phyloP scores from a whole-genome alignment of 352 stramenopile genomes.

The Phytopythium chamaehyphon region DNA sequence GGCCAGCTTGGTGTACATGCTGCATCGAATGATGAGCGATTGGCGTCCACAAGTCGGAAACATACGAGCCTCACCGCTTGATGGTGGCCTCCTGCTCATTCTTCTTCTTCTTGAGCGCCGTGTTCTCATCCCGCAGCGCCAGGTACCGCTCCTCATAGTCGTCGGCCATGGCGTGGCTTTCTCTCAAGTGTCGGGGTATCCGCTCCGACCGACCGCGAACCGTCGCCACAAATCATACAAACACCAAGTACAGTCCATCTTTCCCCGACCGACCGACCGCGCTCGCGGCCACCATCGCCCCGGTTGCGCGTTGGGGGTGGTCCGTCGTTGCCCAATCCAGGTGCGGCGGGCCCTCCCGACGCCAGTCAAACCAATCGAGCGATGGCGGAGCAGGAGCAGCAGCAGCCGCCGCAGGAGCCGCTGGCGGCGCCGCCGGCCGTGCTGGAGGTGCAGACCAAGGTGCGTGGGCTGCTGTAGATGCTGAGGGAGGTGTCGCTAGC shows the following conservation, averaged over 20 bases:
- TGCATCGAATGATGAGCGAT: too few species aligned
- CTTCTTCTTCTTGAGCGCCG: conserved; percentile 86
- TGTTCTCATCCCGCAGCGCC: conserved; percentile 80
- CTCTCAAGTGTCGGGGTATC: too few species aligned
- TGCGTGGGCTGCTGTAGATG: conserved; percentile 15
- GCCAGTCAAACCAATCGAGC: conserved; percentile 5
- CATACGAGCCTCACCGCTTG: conserved; percentile 45
- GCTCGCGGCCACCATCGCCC: conserved; percentile 5
- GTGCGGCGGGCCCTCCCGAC: too few species aligned
- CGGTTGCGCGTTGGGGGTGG: conserved; percentile 4
- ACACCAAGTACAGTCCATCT: background rate
- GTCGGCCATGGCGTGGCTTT: conserved; percentile 39
- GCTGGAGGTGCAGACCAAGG: conserved; percentile 58
- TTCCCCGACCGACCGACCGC: conserved; percentile 8
- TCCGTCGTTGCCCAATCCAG: conserved; percentile 12
- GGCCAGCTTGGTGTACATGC: conserved; percentile 88
- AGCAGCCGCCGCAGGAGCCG: conserved; percentile 12
- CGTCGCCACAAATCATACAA: conserved; percentile 4
- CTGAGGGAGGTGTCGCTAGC: too few species aligned
- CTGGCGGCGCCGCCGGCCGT: conserved; percentile 35
- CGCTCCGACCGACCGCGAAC: conserved; percentile 14
- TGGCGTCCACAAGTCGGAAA: background rate
- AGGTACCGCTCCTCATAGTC: conserved; percentile 87
- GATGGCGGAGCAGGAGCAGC: conserved; percentile 26
- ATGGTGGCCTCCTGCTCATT: conserved; percentile 90